Evolutionary conservation across 495 filamentous ascomycete species (phyloP).

Genomic region (Elaphomyces granulatus): DNA sequence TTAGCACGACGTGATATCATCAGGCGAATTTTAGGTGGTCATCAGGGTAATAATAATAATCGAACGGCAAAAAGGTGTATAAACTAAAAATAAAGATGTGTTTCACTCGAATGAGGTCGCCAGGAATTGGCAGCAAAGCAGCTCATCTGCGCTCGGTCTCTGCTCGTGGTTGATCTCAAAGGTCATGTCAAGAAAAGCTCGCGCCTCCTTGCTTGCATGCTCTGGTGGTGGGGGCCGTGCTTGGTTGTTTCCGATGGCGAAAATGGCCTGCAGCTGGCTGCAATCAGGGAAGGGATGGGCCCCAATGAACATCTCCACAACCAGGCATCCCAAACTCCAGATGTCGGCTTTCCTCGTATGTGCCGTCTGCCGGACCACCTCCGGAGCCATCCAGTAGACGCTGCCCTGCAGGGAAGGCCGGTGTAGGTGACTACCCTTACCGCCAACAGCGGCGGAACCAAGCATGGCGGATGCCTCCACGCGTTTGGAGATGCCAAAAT

Average conservation of each 20-base stretch:
- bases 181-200: slow-evolving; percentile 70
- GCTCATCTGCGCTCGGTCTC: slow-evolving; percentile 79
- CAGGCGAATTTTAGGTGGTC: too few relatives aligned
- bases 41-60: too few relatives aligned
- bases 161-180: slow-evolving; percentile 92
- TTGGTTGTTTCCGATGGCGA: slow-evolving; percentile 84
- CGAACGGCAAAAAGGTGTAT: too few relatives aligned
- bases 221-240: slow-evolving; percentile 84
- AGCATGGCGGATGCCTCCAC: slow-evolving; percentile 64
- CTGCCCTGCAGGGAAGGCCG: slow-evolving; percentile 90
- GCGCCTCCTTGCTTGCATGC: slow-evolving; percentile 71
- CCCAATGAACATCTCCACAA: slow-evolving; percentile 99
- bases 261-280: slow-evolving; percentile 94
- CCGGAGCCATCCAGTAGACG: slow-evolving; percentile 99
- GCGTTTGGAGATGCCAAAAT: slow-evolving; percentile 98
- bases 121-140: slow-evolving; percentile 71
- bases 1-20: too few relatives aligned
- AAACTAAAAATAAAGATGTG: too few relatives aligned
- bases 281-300: slow-evolving; percentile 94
- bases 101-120: slow-evolving; percentile 41
- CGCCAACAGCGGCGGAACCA: slow-evolving; percentile 37
- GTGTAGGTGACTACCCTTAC: slow-evolving; percentile 50
- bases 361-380: slow-evolving; percentile 93
- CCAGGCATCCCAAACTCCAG: slow-evolving; percentile 91
- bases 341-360: slow-evolving; percentile 99